These are phyloP conservation scores for Asterionellopsis glacialis DNA, from an alignment of 108 stramenopile genomes.

Conservation along the genomic window DNA sequence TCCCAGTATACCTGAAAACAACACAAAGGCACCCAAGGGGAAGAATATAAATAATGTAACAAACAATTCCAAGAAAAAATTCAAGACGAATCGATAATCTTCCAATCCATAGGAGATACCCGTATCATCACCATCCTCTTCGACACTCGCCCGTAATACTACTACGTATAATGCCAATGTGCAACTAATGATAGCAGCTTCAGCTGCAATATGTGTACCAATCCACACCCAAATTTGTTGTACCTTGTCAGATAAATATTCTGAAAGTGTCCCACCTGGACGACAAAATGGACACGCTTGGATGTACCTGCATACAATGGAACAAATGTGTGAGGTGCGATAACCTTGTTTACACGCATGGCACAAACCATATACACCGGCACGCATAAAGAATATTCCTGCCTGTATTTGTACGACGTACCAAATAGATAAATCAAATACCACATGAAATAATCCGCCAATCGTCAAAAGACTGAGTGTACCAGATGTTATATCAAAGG, in stretches of 20 bases:
- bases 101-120: constrained; percentile 14
- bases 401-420: background rate
- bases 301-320: too few species aligned
- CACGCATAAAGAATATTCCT: too few species aligned
- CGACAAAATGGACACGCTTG: constrained; percentile 4
- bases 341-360: too few species aligned
- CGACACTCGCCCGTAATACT: constrained; percentile 2
- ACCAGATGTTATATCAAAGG: constrained; percentile 2
- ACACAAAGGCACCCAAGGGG: constrained; percentile 22
- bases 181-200: background rate
- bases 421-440: constrained; percentile 12
- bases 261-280: background rate
- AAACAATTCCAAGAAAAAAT: constrained; percentile 26
- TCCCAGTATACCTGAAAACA: constrained; percentile 37
- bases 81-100: constrained; percentile 24
- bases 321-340: too few species aligned
- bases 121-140: constrained; percentile 16
- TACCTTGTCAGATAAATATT: background rate
- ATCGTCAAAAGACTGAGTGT: background rate
- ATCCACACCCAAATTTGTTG: constrained; percentile 7
- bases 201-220: background rate
- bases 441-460: constrained; percentile 2
- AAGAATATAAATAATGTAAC: constrained; percentile 28
- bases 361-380: too few species aligned
- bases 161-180: constrained; percentile 1